Evolutionary conservation across 345 rosid species (phyloP).

Genomic region (Mercurialis annua): DNA sequence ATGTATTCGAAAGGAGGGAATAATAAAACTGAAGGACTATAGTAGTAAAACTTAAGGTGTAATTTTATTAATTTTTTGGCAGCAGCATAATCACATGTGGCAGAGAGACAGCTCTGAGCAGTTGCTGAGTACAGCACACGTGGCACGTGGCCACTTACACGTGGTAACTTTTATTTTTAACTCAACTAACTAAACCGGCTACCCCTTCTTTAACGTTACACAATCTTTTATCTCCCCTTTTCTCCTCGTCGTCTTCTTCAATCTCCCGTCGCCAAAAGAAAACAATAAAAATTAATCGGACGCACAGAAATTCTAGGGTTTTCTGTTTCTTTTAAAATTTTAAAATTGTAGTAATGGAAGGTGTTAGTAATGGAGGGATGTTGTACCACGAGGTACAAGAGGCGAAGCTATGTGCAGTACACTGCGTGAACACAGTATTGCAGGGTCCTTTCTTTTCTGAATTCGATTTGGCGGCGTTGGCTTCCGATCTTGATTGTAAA

Average conservation of each 20-base stretch:
- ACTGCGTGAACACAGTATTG: slow-evolving; percentile 92
- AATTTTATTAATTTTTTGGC: too few species aligned
- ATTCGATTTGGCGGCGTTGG: slow-evolving; percentile 88
- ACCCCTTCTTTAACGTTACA: too few species aligned
- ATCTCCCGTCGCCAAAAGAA: too few species aligned
- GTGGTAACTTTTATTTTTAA: too few species aligned
- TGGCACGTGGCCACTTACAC: too few species aligned
- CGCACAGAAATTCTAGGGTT: slow-evolving; percentile 8
- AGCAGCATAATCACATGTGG: background rate
- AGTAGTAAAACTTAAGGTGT: too few species aligned
- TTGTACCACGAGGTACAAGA: slow-evolving; percentile 98
- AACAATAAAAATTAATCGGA: too few species aligned
- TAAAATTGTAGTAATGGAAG: slow-evolving; percentile 46
- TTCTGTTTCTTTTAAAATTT: background rate
- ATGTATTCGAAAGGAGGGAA: too few species aligned
- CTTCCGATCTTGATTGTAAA: slow-evolving; percentile 78
- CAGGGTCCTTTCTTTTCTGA: slow-evolving; percentile 98
- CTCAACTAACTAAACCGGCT: too few species aligned
- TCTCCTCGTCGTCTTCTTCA: background rate
- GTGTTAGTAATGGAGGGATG: slow-evolving; percentile 87
- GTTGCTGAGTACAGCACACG: too few species aligned
- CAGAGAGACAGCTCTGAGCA: too few species aligned
- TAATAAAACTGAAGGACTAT: too few species aligned
- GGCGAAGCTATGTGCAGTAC: slow-evolving; percentile 95
- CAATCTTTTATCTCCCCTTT: background rate